A percentile compares a stretch with the other conserved stretches of the same genome.
phyloP scores from a whole-genome alignment of 495 filamentous ascomycete genomes.

The Penicillium samsonianum region DNA sequence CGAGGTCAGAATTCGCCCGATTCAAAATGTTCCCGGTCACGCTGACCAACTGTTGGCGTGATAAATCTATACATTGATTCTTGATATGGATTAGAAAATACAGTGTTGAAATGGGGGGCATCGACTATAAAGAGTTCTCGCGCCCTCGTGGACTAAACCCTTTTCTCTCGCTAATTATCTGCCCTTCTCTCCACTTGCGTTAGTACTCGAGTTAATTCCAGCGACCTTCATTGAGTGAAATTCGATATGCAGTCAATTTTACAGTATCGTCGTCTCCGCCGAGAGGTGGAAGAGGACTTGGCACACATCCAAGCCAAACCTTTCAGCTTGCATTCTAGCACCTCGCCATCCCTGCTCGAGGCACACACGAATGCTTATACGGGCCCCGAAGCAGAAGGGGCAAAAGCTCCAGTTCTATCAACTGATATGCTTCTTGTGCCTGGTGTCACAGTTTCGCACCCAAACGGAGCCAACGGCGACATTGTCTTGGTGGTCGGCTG shows the following conservation, averaged over 20 bases:
- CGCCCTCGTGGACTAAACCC: too few species aligned
- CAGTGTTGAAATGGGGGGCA: too few species aligned
- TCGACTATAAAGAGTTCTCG: too few species aligned
- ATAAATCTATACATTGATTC: too few species aligned
- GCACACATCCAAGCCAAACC: conserved; percentile 4
- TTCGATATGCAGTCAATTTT: conserved; percentile 9
- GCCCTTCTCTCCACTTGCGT: not conserved
- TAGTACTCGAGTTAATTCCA: not conserved
- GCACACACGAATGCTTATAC: not conserved
- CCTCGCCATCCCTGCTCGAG: not conserved
- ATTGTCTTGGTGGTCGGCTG: conserved; percentile 16
- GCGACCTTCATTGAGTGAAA: not conserved
- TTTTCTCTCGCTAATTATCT: too few species aligned
- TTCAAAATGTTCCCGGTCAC: too few species aligned
- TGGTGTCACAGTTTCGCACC: conserved; percentile 12
- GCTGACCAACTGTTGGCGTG: too few species aligned
- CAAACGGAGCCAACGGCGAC: conserved; percentile 9
- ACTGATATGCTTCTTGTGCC: not conserved
- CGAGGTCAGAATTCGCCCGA: too few species aligned
- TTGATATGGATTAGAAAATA: too few species aligned
- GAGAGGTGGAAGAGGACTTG: conserved; percentile 18
- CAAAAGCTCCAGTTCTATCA: not conserved
- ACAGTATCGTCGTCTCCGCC: conserved; percentile 10
- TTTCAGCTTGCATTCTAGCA: not conserved
- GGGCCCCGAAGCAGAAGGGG: not conserved